Evolutionary conservation across 495 filamentous ascomycete genomes (phyloP), one percentile per base, ranked within the genome.

Genomic region (Aspergillus hancockii): DNA sequence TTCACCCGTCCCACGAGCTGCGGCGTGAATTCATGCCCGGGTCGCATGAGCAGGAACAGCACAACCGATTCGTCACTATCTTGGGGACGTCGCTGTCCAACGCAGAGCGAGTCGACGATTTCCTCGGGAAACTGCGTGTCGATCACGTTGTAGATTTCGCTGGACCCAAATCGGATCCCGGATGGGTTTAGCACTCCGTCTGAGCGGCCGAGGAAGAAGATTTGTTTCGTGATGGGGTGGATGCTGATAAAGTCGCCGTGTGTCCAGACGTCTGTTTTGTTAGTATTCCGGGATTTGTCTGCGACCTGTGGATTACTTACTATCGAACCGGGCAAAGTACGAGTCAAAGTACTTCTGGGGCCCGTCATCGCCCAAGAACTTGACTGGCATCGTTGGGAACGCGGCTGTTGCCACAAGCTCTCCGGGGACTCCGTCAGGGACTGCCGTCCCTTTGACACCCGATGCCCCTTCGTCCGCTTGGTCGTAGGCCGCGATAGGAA

Each of bases 151-250:
- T 93, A 93, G 43, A 93, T 87, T 71, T 93, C 90, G 8, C 88
- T 86, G 16, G 81, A 85, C 8, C 90, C 90, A 65, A 93, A 93
- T 0, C 90, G 79, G 40, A 93, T 85, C 4, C 90, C 90, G 0
- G 85, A 81, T 0, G 90, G 90, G 62, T 93, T 93, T 19, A 93
- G 73, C 2, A 92, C 85, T 8, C 90, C 90, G 66, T 93, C 90
- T 45, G 83, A 85, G 13, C 90, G 83, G 2, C 90, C 90, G 43
- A 90, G 81, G 68, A 93, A 88, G 25, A 81, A 69, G 18, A 92
- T 68, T 50, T 83, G 80, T 28, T 80, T 78, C 5, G 89, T 92
- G 22, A 77, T 58, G 0, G 90, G 88, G 64, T 92, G 87, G 47
- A 89, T 75, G 38, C 79, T 78, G 58, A 89, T 83, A 65, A 92